Percentiles rank a stretch among this genome's conserved stretches.
phyloP scores from a whole-genome alignment of 1,284 basidiomycete species.

The Wolfiporia cocos region DNA sequence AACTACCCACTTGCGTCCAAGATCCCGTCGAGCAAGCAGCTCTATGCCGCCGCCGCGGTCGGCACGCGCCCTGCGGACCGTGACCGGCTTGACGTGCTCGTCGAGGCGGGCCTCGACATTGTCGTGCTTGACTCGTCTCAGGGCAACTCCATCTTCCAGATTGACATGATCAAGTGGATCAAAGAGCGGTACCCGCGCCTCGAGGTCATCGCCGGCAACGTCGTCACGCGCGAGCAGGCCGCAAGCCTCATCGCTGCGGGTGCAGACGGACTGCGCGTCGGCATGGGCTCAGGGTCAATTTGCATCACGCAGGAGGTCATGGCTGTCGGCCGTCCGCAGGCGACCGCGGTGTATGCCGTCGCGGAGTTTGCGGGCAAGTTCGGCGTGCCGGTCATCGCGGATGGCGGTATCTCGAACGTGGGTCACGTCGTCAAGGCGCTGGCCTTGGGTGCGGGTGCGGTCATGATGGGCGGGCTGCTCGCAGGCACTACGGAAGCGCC shows the following conservation, averaged over 20 bases:
- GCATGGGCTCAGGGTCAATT: conserved; percentile 98
- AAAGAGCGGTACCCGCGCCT: conserved; percentile 80
- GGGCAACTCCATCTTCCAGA: conserved; percentile 92
- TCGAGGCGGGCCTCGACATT: conserved; percentile 94
- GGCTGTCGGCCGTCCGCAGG: conserved; percentile 98
- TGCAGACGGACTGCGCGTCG: conserved; percentile 90
- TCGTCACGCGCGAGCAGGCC: conserved; percentile 97
- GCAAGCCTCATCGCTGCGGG: conserved; percentile 92
- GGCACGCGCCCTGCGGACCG: conserved; percentile 90
- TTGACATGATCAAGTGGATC: conserved; percentile 96
- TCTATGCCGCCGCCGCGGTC: conserved; percentile 95
- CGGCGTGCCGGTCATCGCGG: conserved; percentile 97
- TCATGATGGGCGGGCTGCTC: conserved; percentile 98
- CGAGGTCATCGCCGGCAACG: conserved; percentile 96
- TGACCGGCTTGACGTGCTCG: conserved; percentile 81
- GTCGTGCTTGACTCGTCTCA: conserved; percentile 95
- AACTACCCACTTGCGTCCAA: conserved; percentile 96
- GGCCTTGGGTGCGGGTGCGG: conserved; percentile 88
- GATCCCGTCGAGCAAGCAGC: conserved; percentile 88
- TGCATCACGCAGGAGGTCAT: conserved; percentile 99
- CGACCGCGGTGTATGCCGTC: conserved; percentile 93
- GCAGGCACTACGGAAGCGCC: conserved; percentile 97
- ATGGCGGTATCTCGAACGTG: conserved; percentile 94
- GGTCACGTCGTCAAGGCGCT: conserved; percentile 98
- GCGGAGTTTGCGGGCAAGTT: conserved; percentile 92